These are phyloP conservation scores for Mortierella sp. DNA, from an alignment of 371 early-diverging fungal species.

Conservation along the genomic window DNA sequence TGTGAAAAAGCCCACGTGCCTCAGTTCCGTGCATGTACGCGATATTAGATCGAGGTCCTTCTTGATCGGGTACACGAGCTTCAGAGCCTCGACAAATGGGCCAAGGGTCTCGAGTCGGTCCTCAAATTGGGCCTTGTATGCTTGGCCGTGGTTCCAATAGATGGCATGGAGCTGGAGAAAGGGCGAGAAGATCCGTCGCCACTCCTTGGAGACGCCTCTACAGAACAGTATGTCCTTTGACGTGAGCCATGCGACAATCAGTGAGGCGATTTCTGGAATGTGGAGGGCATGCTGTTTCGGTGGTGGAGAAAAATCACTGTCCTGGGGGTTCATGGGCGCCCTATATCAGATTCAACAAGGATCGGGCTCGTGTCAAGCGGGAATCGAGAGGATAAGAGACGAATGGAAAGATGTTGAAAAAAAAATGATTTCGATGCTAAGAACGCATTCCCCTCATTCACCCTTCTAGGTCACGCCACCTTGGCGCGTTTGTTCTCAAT, in stretches of 20 bases:
- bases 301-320: not conserved
- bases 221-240: constrained; percentile 26
- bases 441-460: too few species aligned
- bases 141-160: constrained; percentile 10
- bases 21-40: constrained; percentile 21
- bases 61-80: constrained; percentile 16
- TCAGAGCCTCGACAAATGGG: constrained; percentile 26
- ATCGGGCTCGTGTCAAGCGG: too few species aligned
- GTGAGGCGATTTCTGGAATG: constrained; percentile 32
- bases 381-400: too few species aligned
- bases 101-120: constrained; percentile 27
- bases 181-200: constrained; percentile 36
- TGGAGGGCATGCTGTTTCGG: constrained; percentile 21
- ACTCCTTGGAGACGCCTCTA: constrained; percentile 23
- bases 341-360: too few species aligned
- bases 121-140: constrained; percentile 12
- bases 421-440: too few species aligned
- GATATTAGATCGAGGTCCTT: constrained; percentile 24
- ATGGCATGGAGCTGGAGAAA: constrained; percentile 25
- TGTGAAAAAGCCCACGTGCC: constrained; percentile 13
- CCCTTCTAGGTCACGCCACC: too few species aligned
- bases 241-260: constrained; percentile 21
- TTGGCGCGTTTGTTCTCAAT: too few species aligned
- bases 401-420: too few species aligned
- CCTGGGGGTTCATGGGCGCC: not conserved